These are phyloP conservation scores for Priceomyces fermenticarens DNA, from an alignment of 805 yeast genomes.

Conservation along the genomic window DNA sequence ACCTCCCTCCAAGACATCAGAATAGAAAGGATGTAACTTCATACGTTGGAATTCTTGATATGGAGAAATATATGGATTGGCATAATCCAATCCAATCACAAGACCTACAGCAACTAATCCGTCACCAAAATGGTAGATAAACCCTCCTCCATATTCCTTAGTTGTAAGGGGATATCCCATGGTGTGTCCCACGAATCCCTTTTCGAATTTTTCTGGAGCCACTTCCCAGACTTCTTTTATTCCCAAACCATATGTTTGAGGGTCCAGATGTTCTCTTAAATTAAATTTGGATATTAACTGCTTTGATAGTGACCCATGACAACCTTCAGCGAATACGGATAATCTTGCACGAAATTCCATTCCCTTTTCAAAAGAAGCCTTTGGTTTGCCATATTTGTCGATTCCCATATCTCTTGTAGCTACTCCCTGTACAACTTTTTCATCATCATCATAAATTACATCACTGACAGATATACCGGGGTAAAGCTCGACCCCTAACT, in stretches of 20 bases:
- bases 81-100: constrained; percentile 93
- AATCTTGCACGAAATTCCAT: constrained; percentile 93
- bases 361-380: constrained; percentile 86
- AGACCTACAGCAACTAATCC: constrained; percentile 87
- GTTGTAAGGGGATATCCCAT: constrained; percentile 81
- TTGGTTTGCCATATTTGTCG: constrained; percentile 70
- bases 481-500: constrained; percentile 88
- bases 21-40: constrained; percentile 88
- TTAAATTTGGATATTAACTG: constrained; percentile 66
- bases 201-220: constrained; percentile 70
- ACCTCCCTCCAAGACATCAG: constrained; percentile 75
- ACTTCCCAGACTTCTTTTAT: constrained; percentile 98
- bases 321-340: constrained; percentile 95
- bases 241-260: constrained; percentile 95
- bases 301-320: constrained; percentile 91
- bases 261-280: constrained; percentile 59
- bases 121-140: constrained; percentile 95
- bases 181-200: constrained; percentile 81
- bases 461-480: constrained; percentile 88
- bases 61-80: constrained; percentile 93
- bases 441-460: constrained; percentile 55
- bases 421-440: constrained; percentile 71
- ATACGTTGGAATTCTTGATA: constrained; percentile 92
- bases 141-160: constrained; percentile 92
- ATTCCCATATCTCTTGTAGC: constrained; percentile 95